Evolutionary conservation across 2,329 filamentous ascomycete genomes (phyloP), one percentile per base, ranked within the genome.

Genomic region (Aspergillus novoparasiticus): DNA sequence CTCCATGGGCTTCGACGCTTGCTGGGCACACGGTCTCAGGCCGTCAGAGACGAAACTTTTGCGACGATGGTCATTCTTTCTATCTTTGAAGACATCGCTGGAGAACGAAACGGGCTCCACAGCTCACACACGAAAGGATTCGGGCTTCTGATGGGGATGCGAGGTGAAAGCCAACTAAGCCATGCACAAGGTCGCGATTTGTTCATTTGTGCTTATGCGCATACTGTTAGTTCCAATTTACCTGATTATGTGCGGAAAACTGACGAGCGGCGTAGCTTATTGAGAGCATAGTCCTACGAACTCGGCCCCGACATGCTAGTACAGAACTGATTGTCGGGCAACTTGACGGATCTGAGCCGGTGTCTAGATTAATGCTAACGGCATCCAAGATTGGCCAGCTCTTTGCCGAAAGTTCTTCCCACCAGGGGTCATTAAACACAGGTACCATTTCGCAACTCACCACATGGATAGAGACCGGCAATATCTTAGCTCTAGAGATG

Each of bases 41-140:
- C 75, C 6, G 64, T 74, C 2, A 72, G 73, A 56, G 78, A 80
- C 60, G 73, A 78, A 56, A 78, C 77, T 1, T 72, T 79, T 65
- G 75, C 78, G 19, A 71, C 77, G 1, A 71, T 80, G 43, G 71
- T 78, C 9, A 58, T 80, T 21, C 63, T 79, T 2, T 74, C 75
- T 10, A 53, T 79, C 4, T 80, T 76, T 62, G 78, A 80, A 58
- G 77, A 78, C 64, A 77, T 78, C 23, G 71, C 71, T 1, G 76
- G 76, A 6, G 76, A 79, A 57, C 68, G 77, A 1, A 75, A 74
- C 60, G 72, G 75, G 6, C 63, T 79, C 28, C 64, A 68, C 2
- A 77, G 76, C 61, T 77, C 76, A 9, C 76, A 79, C 65, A 74
- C 73, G 4, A 72, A 71, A 9, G 76, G 76, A 1, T 73, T 79